Percentiles rank a stretch among this genome's conserved stretches.
Evolutionary conservation across 169 alveolate genomes (phyloP).

Genomic region (Eimeria sp.): DNA sequence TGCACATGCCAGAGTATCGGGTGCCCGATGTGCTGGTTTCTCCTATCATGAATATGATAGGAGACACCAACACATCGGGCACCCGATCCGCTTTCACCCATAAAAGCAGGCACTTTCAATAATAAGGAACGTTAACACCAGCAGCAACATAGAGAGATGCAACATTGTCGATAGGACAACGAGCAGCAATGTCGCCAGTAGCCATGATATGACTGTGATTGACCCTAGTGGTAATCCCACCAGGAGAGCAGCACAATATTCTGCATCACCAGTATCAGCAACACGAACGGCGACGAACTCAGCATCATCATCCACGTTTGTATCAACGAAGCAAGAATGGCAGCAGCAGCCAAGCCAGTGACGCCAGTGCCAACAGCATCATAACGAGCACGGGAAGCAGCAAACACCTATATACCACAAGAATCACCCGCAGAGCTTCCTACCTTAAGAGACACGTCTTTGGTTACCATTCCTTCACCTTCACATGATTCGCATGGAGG

Average conservation of each 20-base stretch:
- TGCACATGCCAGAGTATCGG: neutral
- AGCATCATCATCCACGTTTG: neutral
- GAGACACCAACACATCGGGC: neutral
- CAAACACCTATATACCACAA: neutral
- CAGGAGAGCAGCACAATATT: neutral
- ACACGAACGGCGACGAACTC: neutral
- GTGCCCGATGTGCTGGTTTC: too few species aligned
- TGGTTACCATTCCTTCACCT: constrained; percentile 18
- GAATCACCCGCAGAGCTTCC: neutral
- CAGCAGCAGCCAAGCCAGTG: constrained; percentile 36
- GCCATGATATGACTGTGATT: neutral
- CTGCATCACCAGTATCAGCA: neutral
- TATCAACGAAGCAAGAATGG: neutral
- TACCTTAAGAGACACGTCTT: constrained; percentile 19
- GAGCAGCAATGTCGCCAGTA: neutral
- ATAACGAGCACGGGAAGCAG: neutral
- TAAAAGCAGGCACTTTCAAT: neutral
- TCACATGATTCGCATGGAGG: constrained; percentile 42
- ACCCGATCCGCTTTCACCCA: neutral
- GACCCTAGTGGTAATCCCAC: neutral
- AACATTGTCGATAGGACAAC: neutral
- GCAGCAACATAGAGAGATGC: neutral
- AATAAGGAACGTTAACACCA: neutral
- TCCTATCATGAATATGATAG: too few species aligned
- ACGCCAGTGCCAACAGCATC: neutral